Evolutionary conservation across 257 asterid genomes (phyloP).

Genomic region (Forsythia viridissima): DNA sequence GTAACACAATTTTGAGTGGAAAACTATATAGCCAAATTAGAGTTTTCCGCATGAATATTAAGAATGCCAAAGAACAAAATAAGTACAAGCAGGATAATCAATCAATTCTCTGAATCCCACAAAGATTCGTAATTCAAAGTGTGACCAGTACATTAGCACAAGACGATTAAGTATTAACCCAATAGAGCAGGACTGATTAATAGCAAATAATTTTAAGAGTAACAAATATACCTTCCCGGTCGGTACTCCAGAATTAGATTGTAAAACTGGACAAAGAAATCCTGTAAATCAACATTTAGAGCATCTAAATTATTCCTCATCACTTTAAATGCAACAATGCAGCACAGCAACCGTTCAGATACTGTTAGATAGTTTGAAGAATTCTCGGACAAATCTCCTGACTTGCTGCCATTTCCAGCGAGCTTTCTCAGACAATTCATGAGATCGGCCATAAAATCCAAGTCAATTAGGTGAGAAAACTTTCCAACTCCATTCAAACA

Average conservation of each 20-base stretch:
- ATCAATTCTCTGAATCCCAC: neutral
- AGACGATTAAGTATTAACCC: neutral
- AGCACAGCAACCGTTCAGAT: constrained; percentile 81
- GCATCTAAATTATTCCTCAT: constrained; percentile 95
- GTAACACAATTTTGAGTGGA: no score
- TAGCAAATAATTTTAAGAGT: constrained; percentile 2
- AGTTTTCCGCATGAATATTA: neutral
- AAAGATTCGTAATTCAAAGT: neutral
- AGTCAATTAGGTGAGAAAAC: constrained; percentile 82
- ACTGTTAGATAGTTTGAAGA: constrained; percentile 55
- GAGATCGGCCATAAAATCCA: constrained; percentile 94
- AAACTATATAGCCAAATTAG: neutral
- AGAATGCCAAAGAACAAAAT: neutral
- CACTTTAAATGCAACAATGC: constrained; percentile 91
- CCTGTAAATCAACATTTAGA: constrained; percentile 87
- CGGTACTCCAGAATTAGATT: constrained; percentile 80
- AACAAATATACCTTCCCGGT: constrained; percentile 74
- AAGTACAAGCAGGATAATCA: neutral
- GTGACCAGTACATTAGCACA: neutral
- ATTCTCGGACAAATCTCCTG: constrained; percentile 44
- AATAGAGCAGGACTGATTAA: neutral
- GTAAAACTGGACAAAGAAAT: constrained; percentile 80
- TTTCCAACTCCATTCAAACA: constrained; percentile 91
- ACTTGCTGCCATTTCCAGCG: constrained; percentile 56
- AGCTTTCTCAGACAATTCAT: constrained; percentile 79